Conservation (phyloP, 1,139 yeast species). For the Yamadazyma trypodendri region DNA sequence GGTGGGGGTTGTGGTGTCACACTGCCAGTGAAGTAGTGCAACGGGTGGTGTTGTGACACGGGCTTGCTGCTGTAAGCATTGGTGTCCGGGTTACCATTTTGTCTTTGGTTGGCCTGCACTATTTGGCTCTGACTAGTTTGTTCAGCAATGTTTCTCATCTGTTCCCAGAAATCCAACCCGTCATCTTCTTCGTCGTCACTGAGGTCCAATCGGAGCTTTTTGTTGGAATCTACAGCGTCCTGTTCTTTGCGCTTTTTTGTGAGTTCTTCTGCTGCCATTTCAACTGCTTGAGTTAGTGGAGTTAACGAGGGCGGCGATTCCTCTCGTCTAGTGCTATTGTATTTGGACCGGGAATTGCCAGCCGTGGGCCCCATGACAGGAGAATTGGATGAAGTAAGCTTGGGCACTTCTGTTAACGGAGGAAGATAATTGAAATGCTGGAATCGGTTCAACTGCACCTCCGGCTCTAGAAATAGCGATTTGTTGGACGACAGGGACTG, state of each 20-base stretch:
- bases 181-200: slow-evolving; percentile 26
- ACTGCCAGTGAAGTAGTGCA: slow-evolving; percentile 30
- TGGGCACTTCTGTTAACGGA: slow-evolving; percentile 70
- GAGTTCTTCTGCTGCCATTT: slow-evolving; percentile 38
- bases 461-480: slow-evolving; percentile 46
- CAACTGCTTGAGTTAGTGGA: slow-evolving; percentile 46
- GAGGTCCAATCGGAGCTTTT: slow-evolving; percentile 18
- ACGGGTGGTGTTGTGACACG: slow-evolving; percentile 51
- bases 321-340: slow-evolving; percentile 7
- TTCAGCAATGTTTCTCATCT: slow-evolving; percentile 52
- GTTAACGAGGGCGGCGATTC: slow-evolving; percentile 26
- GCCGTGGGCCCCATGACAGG: slow-evolving; percentile 25
- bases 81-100: not conserved
- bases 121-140: slow-evolving; percentile 16
- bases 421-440: slow-evolving; percentile 75
- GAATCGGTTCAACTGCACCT: slow-evolving; percentile 54
- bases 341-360: not conserved
- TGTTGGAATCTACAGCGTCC: slow-evolving; percentile 7
- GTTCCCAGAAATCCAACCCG: slow-evolving; percentile 71
- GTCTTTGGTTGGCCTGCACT: slow-evolving; percentile 15
- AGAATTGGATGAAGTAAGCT: slow-evolving; percentile 55
- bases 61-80: slow-evolving; percentile 20
- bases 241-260: slow-evolving; percentile 13
- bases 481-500: not conserved
- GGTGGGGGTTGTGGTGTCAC: slow-evolving; percentile 19